Conservation (phyloP, 1,284 basidiomycete genomes). For the Sphagnurus paluster region DNA sequence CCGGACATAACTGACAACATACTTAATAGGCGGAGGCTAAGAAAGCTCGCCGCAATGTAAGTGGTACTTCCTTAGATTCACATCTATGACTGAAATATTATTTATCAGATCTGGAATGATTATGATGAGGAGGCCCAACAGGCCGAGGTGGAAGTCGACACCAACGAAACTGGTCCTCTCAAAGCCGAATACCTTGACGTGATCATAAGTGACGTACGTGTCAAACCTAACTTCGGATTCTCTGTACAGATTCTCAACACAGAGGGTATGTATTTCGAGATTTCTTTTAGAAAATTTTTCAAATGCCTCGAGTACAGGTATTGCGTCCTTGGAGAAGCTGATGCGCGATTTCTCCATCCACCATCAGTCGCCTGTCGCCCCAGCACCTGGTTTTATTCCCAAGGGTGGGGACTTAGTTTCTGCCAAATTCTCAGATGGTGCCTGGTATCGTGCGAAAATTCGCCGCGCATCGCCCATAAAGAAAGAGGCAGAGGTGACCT, state of each 20-base stretch:
- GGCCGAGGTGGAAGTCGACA: conserved; percentile 44
- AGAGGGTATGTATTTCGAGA: conserved; percentile 60
- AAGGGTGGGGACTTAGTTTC: conserved; percentile 88
- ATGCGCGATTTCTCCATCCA: conserved; percentile 92
- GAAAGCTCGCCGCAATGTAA: conserved; percentile 71
- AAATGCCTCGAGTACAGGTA: conserved; percentile 67
- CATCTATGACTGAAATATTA: conserved; percentile 6
- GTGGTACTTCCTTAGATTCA: conserved; percentile 24
- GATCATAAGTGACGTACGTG: conserved; percentile 87
- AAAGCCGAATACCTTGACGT: conserved; percentile 88
- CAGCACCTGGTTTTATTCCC: conserved; percentile 71
- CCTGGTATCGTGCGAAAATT: conserved; percentile 94
- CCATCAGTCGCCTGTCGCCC: conserved; percentile 65
- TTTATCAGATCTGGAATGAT: conserved; percentile 75
- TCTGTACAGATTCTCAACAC: conserved; percentile 92
- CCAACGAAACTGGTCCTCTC: conserved; percentile 53
- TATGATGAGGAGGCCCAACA: conserved; percentile 71
- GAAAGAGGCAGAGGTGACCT: conserved; percentile 86
- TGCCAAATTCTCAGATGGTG: conserved; percentile 86
- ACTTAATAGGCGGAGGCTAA: conserved; percentile 73
- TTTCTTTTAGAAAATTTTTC: not conserved
- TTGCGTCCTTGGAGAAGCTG: conserved; percentile 86
- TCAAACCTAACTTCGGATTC: conserved; percentile 77
- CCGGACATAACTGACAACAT: conserved; percentile 1
- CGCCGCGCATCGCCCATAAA: conserved; percentile 79